Evolutionary conservation across 2,329 filamentous ascomycete species (phyloP).

Genomic region (Penicillium sp.): DNA sequence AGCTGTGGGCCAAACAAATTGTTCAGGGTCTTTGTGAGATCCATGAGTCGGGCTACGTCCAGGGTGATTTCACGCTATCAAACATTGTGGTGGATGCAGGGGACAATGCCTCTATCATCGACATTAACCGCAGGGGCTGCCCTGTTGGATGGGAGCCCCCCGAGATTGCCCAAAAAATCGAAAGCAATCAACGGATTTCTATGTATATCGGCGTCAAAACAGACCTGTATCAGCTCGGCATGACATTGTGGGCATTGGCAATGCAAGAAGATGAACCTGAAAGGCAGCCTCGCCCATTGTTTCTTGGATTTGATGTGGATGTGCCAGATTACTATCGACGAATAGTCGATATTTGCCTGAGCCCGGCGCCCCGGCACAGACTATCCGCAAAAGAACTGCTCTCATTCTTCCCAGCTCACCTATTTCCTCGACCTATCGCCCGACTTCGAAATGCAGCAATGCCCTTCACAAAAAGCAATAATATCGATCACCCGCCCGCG

Average conservation of each 20-base stretch:
- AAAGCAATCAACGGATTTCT: conserved; percentile 84
- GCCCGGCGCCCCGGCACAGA: conserved; percentile 71
- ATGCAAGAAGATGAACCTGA: conserved; percentile 91
- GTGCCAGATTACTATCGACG: conserved; percentile 80
- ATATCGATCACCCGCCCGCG: conserved; percentile 3
- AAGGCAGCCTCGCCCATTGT: conserved; percentile 71
- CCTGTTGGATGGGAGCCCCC: conserved; percentile 98
- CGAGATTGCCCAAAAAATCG: conserved; percentile 82
- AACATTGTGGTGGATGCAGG: conserved; percentile 91
- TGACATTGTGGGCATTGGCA: conserved; percentile 93
- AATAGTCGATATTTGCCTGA: conserved; percentile 77
- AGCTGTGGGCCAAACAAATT: conserved; percentile 90
- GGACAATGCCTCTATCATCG: conserved; percentile 92
- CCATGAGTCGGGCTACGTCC: conserved; percentile 93
- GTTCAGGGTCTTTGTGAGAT: conserved; percentile 88
- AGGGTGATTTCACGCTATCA: conserved; percentile 95
- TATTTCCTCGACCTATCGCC: conserved; percentile 16
- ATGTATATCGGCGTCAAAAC: conserved; percentile 99
- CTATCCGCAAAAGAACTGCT: conserved; percentile 75
- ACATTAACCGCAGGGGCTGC: conserved; percentile 96
- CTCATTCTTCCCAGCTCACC: conserved; percentile 63
- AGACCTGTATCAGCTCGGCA: conserved; percentile 92
- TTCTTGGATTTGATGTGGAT: conserved; percentile 55
- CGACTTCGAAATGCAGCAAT: conserved; percentile 8
- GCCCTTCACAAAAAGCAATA: conserved; percentile 13